These are phyloP conservation scores for Xylaria digitata DNA, from an alignment of 2,329 filamentous ascomycete species.

Conservation along the genomic window DNA sequence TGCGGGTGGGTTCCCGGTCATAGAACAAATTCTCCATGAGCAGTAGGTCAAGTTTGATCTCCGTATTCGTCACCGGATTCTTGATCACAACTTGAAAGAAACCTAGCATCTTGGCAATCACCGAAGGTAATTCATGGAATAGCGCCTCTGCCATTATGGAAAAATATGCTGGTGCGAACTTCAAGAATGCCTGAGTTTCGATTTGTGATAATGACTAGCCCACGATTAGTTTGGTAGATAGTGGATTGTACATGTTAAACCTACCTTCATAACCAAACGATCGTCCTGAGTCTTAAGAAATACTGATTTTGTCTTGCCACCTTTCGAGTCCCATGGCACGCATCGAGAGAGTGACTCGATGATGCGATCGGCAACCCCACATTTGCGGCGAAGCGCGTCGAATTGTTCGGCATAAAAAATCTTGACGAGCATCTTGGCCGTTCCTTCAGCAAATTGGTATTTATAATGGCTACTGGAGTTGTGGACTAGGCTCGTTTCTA, in stretches of 20 bases:
- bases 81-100: constrained; percentile 98
- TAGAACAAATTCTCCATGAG: constrained; percentile 99
- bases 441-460: constrained; percentile 93
- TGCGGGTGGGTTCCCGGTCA: constrained; percentile 87
- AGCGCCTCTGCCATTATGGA: constrained; percentile 96
- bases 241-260: constrained; percentile 50
- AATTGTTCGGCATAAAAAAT: constrained; percentile 99
- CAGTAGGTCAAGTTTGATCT: constrained; percentile 93
- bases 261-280: constrained; percentile 84
- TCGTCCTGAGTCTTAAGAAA: constrained; percentile 98
- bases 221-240: constrained; percentile 49
- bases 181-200: constrained; percentile 92
- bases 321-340: constrained; percentile 97
- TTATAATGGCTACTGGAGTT: constrained; percentile 92
- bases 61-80: constrained; percentile 88
- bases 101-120: constrained; percentile 98
- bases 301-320: constrained; percentile 96
- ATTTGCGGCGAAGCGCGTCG: constrained; percentile 91
- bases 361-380: constrained; percentile 91
- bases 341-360: constrained; percentile 95
- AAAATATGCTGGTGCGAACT: constrained; percentile 97
- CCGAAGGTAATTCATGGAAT: constrained; percentile 93
- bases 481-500: constrained; percentile 87
- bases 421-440: constrained; percentile 96
- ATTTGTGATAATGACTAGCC: constrained; percentile 83